These are phyloP conservation scores for Alternaria novae-zelandiae DNA, from an alignment of 2,329 filamentous ascomycete species.

Conservation along the genomic window DNA sequence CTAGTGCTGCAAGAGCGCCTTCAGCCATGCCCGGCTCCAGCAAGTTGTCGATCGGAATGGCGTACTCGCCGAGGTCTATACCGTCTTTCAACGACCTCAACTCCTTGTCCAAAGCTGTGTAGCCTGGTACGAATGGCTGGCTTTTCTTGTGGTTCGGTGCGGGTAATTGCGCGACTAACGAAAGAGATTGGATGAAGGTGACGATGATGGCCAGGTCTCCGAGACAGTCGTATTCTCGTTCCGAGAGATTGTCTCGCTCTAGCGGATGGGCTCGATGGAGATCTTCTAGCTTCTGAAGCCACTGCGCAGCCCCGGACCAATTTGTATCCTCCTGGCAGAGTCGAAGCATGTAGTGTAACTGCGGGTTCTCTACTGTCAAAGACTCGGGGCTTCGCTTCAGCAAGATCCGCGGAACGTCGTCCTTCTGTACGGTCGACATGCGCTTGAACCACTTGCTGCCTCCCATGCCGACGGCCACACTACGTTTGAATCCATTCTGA, in stretches of 20 bases:
- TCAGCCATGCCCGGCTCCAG: slow-evolving; percentile 50
- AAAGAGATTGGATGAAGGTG: slow-evolving; percentile 51
- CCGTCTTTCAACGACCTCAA: slow-evolving; percentile 47
- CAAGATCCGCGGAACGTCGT: slow-evolving; percentile 43
- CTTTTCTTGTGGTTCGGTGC: slow-evolving; percentile 48
- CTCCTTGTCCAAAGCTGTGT: slow-evolving; percentile 47
- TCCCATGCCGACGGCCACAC: slow-evolving; percentile 47
- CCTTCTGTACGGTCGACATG: slow-evolving; percentile 28
- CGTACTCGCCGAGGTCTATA: slow-evolving; percentile 39
- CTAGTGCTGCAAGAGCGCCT: slow-evolving; percentile 45
- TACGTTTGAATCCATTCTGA: slow-evolving; percentile 51
- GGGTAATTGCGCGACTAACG: slow-evolving; percentile 46
- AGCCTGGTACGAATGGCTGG: slow-evolving; percentile 46
- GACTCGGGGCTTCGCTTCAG: slow-evolving; percentile 53
- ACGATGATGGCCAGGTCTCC: slow-evolving; percentile 49
- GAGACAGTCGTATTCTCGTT: slow-evolving; percentile 47
- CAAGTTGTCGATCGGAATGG: slow-evolving; percentile 53
- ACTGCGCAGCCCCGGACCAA: slow-evolving; percentile 46
- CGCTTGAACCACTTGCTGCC: slow-evolving; percentile 52
- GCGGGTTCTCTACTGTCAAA: slow-evolving; percentile 45
- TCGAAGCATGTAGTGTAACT: slow-evolving; percentile 54
- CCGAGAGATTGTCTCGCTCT: slow-evolving; percentile 45
- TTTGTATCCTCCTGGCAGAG: slow-evolving; percentile 53
- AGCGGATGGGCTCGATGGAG: slow-evolving; percentile 45
- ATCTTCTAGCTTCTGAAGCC: slow-evolving; percentile 51